These are phyloP conservation scores for Vaccinium macrocarpon DNA, from an alignment of 148 eudicot species.

Conservation along the genomic window DNA sequence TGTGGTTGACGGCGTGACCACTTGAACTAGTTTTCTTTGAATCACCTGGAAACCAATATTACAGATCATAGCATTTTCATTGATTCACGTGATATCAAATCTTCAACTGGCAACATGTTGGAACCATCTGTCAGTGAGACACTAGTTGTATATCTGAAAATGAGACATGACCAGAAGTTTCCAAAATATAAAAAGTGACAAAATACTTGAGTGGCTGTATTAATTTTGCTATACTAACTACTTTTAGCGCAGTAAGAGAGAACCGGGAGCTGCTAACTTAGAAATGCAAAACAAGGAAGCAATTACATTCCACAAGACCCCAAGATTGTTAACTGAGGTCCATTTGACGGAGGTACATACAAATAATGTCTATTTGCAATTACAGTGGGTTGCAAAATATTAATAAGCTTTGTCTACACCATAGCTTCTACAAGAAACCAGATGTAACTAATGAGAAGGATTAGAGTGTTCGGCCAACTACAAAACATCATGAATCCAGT, in stretches of 20 bases:
- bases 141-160: not conserved
- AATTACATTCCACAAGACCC: not conserved
- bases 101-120: not conserved
- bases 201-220: conserved; percentile 1
- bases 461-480: not conserved
- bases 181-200: not conserved
- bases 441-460: not conserved
- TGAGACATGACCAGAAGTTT: not conserved
- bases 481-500: not conserved
- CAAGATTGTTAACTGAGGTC: not conserved
- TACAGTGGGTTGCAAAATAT: not conserved
- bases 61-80: not conserved
- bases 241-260: not conserved
- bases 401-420: not conserved
- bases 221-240: not conserved
- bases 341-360: not conserved
- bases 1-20: conserved; percentile 80
- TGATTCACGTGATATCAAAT: not conserved
- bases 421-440: not conserved
- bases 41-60: conserved; percentile 62
- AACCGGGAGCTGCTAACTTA: not conserved
- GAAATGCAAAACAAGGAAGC: not conserved
- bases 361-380: not conserved
- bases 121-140: conserved; percentile 3
- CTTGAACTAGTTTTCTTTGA: conserved; percentile 77